Base-by-base conservation (phyloP, 257 asterid species). In the Rehmannia glutinosa region DNA sequence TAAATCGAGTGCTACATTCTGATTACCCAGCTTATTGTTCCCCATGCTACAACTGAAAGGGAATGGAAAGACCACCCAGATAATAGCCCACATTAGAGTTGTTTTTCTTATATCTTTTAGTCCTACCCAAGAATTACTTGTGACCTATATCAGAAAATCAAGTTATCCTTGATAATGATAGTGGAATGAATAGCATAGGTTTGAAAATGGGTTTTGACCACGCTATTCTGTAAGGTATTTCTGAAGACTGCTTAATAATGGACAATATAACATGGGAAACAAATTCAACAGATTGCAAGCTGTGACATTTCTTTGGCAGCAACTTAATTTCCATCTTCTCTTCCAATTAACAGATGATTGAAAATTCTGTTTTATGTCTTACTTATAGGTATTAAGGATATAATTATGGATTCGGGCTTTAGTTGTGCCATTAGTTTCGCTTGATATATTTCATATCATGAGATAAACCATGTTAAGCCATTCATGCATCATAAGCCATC, bases 401-500 rank as follows among this genome's bases (percentile, higher is more conserved):
- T 30, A 61, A 24, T 41, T 41, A 19, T 20, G 51, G 15, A 4
- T 41, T 61, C 10, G 12, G 8, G 38, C 54, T 38, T 38, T 39
- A n/a, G 43, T 13, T 17, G 55, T 23, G 19, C 21, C 30, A 35
- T 36, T 38, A 53, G 4, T 23, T 41, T 39, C 17, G 54, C 19
- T 13, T 71, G 38, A 60, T 50, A 41, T 24, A 25, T 28, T 50
- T 50, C 54, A 16, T 35, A 15, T n/a, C 43, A 46, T 47, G 27
- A 32, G 38, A 69, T 69, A 11, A 47, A 57, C 41, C 15, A n/a
- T 57, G 61, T 13, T 15, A 8, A 21, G 54, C 24, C 42, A 33
- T 70, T 63, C 71, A 28, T 60, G 23, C 61, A 41, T 68, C 35
- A 28, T 21, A 45, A 17, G 15, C 42, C 16, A 25, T 17, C 56